Base-by-base conservation (phyloP, 352 stramenopile species). In the Phytopythium litorale region DNA sequence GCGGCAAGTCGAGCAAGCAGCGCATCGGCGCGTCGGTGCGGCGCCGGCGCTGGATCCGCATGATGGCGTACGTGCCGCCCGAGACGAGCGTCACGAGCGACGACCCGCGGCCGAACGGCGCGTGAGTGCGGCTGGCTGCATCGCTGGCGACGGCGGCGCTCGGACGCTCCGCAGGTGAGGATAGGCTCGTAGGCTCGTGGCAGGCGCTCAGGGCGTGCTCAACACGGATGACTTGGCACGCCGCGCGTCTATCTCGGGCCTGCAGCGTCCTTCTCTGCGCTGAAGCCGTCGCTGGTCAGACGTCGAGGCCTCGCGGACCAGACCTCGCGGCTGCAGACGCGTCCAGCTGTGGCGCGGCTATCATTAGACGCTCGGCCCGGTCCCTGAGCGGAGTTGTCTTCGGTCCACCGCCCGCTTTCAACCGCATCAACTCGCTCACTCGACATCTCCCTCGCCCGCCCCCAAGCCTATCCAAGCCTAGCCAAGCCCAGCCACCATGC, bases 41-140 rank as follows among this genome's bases (percentile, higher is more conserved):
- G 4, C 81, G 85, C 13, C 85, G 85, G 51, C 83, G 85, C 45
- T 94, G 86, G 86, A 92, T 92, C 48, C 83, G 86, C 38, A 94
- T 91, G 77, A 94, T 94, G 86, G 79, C 73, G 13, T 91, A 84
- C 49, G 81, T 91, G 21, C 83, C 83, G 15, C 71, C 71, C 6
- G 81, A 91, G 59, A 56, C 55, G 16, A 62, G n/a, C 40, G 43
- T 49, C 32, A 46, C 53, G 15, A 35, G 56, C 0, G 70, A 74
- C n/a, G 42, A 40, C n/a, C 21, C 54, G 18, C 48, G 40, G 9
- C 40, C 25, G 9, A 43, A 40, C 23, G 40, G 28, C 33, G 40
- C 40, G 13, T 21, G 40, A 46, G 40, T 12, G 4, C 5, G 18
- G 40, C 40, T 21, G 40, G 5, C 16, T 46, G 15, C 2, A 11